phyloP scores from a whole-genome alignment of 192 early-diverging fungal genomes.

The Mortierella antarctica region DNA sequence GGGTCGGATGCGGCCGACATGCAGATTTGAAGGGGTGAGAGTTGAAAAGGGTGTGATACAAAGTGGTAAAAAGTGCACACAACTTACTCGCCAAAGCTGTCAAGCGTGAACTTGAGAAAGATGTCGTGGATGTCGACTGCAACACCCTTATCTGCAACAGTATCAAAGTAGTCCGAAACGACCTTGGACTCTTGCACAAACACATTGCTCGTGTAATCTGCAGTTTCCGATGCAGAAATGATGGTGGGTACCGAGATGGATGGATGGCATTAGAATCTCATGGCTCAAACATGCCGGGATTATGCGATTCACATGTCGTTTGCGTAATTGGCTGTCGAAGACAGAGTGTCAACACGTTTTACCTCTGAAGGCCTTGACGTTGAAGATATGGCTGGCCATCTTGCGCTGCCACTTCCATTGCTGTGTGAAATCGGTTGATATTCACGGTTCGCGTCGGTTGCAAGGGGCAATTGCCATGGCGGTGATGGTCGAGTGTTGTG shows the following conservation, averaged over 20 bases:
- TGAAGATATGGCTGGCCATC: slow-evolving; percentile 46
- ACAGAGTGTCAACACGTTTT: background rate
- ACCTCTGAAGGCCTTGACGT: slow-evolving; percentile 49
- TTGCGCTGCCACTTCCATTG: slow-evolving; percentile 50
- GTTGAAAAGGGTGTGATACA: background rate
- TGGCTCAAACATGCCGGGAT: background rate
- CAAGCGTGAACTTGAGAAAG: slow-evolving; percentile 61
- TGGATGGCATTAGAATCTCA: background rate
- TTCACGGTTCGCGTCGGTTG: no score
- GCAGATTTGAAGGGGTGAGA: no score
- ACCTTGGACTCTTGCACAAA: slow-evolving; percentile 36
- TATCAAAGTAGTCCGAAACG: slow-evolving; percentile 34
- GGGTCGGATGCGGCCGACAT: no score
- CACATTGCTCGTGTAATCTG: slow-evolving; percentile 46
- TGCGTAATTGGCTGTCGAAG: background rate
- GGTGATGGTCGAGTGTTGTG: no score
- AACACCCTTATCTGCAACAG: slow-evolving; percentile 32
- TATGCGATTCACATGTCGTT: background rate
- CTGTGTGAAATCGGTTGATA: background rate
- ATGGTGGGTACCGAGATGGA: no score
- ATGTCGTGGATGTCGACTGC: slow-evolving; percentile 58
- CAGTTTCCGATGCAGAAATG: no score
- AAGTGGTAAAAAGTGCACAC: background rate
- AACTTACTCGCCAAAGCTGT: slow-evolving; percentile 62
- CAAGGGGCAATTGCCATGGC: no score